phyloP scores from a whole-genome alignment of 345 rosid genomes.

The Populus euphratica region DNA sequence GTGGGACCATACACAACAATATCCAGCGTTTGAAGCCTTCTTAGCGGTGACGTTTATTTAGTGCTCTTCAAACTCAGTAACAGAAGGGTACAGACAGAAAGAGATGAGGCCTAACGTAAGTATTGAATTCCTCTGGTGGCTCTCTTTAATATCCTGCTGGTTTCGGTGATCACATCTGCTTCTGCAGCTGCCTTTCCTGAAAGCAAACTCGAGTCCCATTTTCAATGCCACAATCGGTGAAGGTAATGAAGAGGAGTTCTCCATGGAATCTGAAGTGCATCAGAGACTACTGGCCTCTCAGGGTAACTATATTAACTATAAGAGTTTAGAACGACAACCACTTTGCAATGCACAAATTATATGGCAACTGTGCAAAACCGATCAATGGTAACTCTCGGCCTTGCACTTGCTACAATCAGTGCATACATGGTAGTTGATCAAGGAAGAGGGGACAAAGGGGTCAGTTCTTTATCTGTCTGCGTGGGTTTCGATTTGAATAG shows the following conservation, averaged over 20 bases:
- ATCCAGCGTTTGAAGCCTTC: background rate
- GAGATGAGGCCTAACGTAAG: background rate
- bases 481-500: no score
- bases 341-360: background rate
- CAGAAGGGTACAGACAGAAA: background rate
- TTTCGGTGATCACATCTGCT: background rate
- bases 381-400: background rate
- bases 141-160: background rate
- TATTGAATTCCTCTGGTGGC: background rate
- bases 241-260: background rate
- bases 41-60: background rate
- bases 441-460: no score
- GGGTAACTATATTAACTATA: background rate
- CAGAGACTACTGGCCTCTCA: no score
- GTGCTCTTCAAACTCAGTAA: background rate
- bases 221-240: background rate
- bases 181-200: background rate
- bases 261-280: background rate
- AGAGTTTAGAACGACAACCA: background rate
- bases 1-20: no score
- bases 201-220: background rate
- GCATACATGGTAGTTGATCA: background rate
- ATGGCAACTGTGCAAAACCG: background rate
- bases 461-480: no score
- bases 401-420: constrained; percentile 5